These are phyloP conservation scores for Yamadazyma diddensiae DNA, from an alignment of 1,139 yeast species.

Conservation along the genomic window DNA sequence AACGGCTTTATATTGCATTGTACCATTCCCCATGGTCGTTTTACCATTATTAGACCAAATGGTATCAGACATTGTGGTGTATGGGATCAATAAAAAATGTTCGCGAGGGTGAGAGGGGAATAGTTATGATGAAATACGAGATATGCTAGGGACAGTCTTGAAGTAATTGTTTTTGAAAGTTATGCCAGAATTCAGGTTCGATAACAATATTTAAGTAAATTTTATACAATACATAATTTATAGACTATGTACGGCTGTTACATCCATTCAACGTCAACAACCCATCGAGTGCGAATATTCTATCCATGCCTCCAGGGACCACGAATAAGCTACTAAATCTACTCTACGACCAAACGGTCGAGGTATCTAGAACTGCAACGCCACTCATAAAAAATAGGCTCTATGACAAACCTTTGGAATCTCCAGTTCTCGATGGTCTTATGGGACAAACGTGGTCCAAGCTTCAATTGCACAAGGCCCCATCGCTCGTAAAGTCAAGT, in stretches of 20 bases:
- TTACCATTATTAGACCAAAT: conserved; percentile 15
- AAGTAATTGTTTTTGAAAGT: too few species aligned
- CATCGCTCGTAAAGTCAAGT: conserved; percentile 5
- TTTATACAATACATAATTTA: too few species aligned
- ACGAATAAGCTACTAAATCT: conserved; percentile 1
- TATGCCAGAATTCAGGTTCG: too few species aligned
- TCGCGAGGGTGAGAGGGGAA: not conserved
- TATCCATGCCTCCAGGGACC: not conserved
- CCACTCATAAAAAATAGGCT: conserved; percentile 26
- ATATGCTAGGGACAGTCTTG: too few species aligned
- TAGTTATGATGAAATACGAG: not conserved
- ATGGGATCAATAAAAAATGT: not conserved
- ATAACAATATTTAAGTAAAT: too few species aligned
- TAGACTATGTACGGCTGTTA: too few species aligned
- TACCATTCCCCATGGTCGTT: conserved; percentile 2
- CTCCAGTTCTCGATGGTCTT: conserved; percentile 25
- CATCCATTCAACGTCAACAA: too few species aligned
- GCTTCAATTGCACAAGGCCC: conserved; percentile 25
- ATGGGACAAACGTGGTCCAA: conserved; percentile 33
- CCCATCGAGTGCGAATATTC: too few species aligned
- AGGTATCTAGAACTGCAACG: conserved; percentile 25
- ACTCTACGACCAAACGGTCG: conserved; percentile 1
- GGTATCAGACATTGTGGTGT: conserved; percentile 13
- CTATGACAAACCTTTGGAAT: conserved; percentile 18
- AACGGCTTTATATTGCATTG: conserved; percentile 9